These are phyloP conservation scores for Coccomyxa subellipsoidea DNA, from an alignment of 163 green algal species.

Conservation along the genomic window DNA sequence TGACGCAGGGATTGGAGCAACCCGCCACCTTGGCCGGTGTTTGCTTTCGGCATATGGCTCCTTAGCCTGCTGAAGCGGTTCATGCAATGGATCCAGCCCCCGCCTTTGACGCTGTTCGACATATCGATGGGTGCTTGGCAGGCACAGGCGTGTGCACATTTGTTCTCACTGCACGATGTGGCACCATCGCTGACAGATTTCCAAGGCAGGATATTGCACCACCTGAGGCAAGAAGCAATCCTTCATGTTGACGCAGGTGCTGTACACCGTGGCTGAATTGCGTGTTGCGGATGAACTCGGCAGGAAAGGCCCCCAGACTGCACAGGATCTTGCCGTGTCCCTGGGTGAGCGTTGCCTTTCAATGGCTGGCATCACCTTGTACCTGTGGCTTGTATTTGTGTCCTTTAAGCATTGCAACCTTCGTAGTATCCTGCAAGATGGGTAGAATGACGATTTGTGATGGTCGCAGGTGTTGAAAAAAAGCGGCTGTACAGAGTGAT, in stretches of 20 bases:
- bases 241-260: background rate
- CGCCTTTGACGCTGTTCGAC: background rate
- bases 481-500: constrained; percentile 11
- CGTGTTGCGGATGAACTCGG: background rate
- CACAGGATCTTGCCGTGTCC: background rate
- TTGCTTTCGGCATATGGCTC: background rate
- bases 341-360: background rate
- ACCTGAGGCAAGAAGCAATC: background rate
- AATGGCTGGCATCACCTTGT: too few relatives aligned
- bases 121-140: background rate
- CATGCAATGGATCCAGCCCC: background rate
- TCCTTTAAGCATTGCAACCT: too few relatives aligned
- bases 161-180: too few relatives aligned
- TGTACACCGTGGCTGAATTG: background rate
- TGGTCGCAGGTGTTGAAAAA: background rate
- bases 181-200: background rate
- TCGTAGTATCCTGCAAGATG: background rate
- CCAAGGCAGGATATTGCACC: background rate
- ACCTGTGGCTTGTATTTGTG: too few relatives aligned
- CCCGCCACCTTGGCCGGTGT: background rate
- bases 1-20: background rate
- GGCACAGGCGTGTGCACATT: background rate
- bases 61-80: background rate
- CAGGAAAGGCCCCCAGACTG: background rate
- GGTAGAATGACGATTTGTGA: background rate